Conservation (phyloP, 345 rosid genomes). For the Theobroma cacao region DNA sequence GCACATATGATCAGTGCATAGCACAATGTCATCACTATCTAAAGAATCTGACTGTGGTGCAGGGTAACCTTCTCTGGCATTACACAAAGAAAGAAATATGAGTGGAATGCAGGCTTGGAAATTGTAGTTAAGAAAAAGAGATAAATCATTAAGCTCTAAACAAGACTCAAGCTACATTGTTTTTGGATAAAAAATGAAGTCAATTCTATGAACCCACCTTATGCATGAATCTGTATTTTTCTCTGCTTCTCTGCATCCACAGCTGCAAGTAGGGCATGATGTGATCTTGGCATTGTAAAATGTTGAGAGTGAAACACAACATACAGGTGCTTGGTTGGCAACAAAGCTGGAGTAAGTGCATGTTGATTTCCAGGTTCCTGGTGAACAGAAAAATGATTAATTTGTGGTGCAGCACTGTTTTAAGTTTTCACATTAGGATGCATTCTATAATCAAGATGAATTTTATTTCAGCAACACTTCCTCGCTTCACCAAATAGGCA, state of each 20-base stretch:
- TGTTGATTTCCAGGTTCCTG: slow-evolving; percentile 68
- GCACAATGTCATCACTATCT: slow-evolving; percentile 30
- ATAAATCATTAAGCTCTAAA: neutral
- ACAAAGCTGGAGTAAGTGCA: slow-evolving; percentile 54
- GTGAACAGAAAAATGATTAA: neutral
- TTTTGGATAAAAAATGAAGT: neutral
- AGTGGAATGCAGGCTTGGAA: neutral
- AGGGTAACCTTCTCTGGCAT: slow-evolving; percentile 29
- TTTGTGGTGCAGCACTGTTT: neutral
- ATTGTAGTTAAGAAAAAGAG: neutral
- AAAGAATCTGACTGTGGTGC: slow-evolving; percentile 7
- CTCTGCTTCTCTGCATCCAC: slow-evolving; percentile 56
- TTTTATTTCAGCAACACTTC: neutral
- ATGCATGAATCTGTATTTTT: slow-evolving; percentile 32
- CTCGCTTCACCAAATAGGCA: neutral
- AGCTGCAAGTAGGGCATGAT: slow-evolving; percentile 52
- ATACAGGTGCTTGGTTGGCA: slow-evolving; percentile 42
- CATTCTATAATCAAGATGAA: neutral
- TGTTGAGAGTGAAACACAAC: slow-evolving; percentile 61
- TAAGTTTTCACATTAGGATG: neutral
- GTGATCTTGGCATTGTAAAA: slow-evolving; percentile 54
- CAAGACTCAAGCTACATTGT: neutral
- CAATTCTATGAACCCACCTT: slow-evolving; percentile 26
- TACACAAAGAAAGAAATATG: slow-evolving; percentile 2
- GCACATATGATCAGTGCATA: slow-evolving; percentile 60